These are phyloP conservation scores for Cymbopogon citratus DNA, from an alignment of 176 grass and related monocot genomes.

Conservation along the genomic window DNA sequence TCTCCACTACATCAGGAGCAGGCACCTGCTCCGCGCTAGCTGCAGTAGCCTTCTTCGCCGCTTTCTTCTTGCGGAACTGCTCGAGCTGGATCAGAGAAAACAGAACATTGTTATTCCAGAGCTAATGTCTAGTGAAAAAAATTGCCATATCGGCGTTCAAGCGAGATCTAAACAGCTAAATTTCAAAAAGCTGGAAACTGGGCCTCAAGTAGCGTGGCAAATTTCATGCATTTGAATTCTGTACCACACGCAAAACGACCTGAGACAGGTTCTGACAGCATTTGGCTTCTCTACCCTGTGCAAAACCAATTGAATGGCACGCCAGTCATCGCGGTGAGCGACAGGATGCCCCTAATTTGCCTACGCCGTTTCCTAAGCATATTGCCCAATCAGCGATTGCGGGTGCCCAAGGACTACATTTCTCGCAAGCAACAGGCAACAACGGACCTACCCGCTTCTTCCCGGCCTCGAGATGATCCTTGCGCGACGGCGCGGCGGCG, in stretches of 20 bases:
- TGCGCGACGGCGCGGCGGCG: conserved; percentile 43
- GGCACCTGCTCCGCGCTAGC: conserved; percentile 24
- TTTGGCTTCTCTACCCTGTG: conserved; percentile 12
- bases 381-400: background rate
- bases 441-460: conserved; percentile 75
- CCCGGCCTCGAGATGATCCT: conserved; percentile 80
- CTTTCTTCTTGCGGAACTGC: conserved; percentile 92
- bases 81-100: conserved; percentile 74
- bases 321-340: background rate
- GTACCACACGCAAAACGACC: background rate
- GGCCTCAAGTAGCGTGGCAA: background rate
- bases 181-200: background rate
- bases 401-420: background rate
- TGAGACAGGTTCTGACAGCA: background rate
- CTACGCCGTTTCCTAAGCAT: background rate
- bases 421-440: background rate
- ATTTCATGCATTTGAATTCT: conserved; percentile 14
- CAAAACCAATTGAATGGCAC: background rate
- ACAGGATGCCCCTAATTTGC: background rate
- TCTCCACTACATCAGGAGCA: conserved; percentile 35
- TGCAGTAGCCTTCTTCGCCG: conserved; percentile 44
- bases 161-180: background rate
- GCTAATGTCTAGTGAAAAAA: conserved; percentile 4
- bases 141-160: background rate
- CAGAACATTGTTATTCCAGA: conserved; percentile 6